A percentile compares a stretch with the other conserved stretches of the same genome.
phyloP scores from a whole-genome alignment of 345 rosid genomes.

The Garcia nutans region DNA sequence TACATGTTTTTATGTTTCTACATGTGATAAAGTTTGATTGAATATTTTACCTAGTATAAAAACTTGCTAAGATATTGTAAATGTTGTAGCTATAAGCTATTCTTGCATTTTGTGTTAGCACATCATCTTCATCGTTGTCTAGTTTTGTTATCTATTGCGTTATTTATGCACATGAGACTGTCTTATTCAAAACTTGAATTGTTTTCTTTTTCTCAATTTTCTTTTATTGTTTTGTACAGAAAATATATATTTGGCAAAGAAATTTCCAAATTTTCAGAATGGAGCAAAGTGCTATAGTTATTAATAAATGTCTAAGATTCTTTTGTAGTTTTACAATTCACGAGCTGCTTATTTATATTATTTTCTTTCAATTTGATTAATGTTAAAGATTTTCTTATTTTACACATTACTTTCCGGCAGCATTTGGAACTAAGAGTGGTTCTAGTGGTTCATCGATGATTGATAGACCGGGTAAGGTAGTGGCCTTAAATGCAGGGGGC shows the following conservation, averaged over 20 bases:
- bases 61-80: no score
- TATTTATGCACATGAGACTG: neutral
- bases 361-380: neutral
- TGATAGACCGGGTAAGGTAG: slow-evolving; percentile 93
- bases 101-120: no score
- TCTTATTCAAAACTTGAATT: neutral
- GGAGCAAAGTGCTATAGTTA: neutral
- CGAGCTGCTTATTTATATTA: neutral
- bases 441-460: slow-evolving; percentile 99
- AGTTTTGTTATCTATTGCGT: neutral
- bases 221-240: neutral
- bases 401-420: slow-evolving; percentile 58
- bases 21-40: neutral
- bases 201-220: neutral
- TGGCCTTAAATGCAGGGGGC: slow-evolving; percentile 97
- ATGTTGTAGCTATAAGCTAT: no score
- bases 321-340: neutral
- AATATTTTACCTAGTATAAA: no score
- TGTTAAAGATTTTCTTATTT: slow-evolving; percentile 1
- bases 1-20: neutral
- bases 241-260: neutral
- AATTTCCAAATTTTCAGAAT: neutral
- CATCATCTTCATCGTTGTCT: neutral
- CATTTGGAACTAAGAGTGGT: slow-evolving; percentile 95
- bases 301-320: neutral